Conservation (phyloP, 108 stramenopile genomes). For the Nannochloropsis salina region DNA sequence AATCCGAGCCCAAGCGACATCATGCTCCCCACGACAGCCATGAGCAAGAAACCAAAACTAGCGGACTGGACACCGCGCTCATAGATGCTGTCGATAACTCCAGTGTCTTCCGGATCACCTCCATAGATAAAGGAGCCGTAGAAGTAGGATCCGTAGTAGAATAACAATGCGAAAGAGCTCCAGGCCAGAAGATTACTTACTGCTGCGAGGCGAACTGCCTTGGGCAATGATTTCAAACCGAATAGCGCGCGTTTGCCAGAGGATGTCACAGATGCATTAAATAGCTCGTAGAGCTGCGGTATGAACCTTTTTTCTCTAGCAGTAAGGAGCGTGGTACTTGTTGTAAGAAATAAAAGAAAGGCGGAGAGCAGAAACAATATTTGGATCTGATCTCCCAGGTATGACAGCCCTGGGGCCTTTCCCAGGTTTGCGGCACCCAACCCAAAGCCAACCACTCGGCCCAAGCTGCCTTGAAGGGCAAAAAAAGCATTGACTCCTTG, state of each 20-base stretch:
- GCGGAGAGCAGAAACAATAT: not conserved
- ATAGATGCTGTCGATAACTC: not conserved
- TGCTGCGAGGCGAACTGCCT: not conserved
- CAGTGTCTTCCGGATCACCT: not conserved
- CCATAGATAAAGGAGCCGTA: slow-evolving; percentile 4
- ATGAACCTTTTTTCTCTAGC: not conserved
- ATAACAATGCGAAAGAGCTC: not conserved
- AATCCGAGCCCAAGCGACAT: not conserved
- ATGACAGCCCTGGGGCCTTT: not conserved
- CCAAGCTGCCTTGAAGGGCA: slow-evolving; percentile 16
- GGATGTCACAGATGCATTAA: not conserved
- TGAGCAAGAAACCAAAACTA: not conserved
- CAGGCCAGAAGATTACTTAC: slow-evolving; percentile 8
- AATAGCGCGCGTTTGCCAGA: not conserved
- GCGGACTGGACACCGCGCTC: not conserved
- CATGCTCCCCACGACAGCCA: not conserved
- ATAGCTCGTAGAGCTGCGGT: slow-evolving; percentile 4
- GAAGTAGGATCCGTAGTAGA: slow-evolving; percentile 9
- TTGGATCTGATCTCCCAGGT: not conserved
- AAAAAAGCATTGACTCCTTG: slow-evolving; percentile 17
- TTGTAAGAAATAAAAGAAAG: not conserved
- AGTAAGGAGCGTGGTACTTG: not conserved
- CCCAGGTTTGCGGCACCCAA: not conserved
- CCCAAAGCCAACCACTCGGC: not conserved
- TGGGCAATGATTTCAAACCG: not conserved